These are phyloP conservation scores for Striga hermonthica DNA, from an alignment of 305 asterid genomes.

Conservation along the genomic window DNA sequence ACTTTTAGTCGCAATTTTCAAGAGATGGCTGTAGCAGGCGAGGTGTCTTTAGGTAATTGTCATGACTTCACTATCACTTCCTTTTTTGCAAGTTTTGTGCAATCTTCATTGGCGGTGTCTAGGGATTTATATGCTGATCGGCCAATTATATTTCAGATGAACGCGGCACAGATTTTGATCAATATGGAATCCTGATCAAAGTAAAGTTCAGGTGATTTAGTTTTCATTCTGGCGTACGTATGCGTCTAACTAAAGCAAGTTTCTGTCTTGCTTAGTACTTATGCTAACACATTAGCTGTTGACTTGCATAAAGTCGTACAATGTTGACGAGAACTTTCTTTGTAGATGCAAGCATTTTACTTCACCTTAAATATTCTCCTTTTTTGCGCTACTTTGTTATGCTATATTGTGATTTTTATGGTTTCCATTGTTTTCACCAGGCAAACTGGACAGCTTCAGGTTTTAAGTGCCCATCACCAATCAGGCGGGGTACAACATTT, in stretches of 20 bases:
- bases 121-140: too few relatives aligned
- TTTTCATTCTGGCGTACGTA: conserved; percentile 13
- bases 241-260: conserved; percentile 5
- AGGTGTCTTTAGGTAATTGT: conserved; percentile 76
- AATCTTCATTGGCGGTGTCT: too few relatives aligned
- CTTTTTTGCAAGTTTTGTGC: not conserved
- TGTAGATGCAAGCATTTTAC: not conserved
- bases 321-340: not conserved
- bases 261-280: conserved; percentile 10
- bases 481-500: conserved; percentile 87
- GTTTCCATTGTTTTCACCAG: conserved; percentile 38
- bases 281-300: conserved; percentile 1
- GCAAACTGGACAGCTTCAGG: conserved; percentile 96
- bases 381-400: conserved; percentile 17
- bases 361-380: not conserved
- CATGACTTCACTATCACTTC: conserved; percentile 21
- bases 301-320: conserved; percentile 24
- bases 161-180: conserved; percentile 74
- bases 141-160: conserved; percentile 57
- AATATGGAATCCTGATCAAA: conserved; percentile 89
- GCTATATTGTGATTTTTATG: conserved; percentile 22
- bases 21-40: conserved; percentile 99
- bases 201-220: conserved; percentile 84
- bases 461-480: conserved; percentile 94
- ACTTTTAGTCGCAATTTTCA: conserved; percentile 87